Base-by-base conservation (phyloP, 1,284 basidiomycete genomes). In the Ceratobasidium sp. region DNA sequence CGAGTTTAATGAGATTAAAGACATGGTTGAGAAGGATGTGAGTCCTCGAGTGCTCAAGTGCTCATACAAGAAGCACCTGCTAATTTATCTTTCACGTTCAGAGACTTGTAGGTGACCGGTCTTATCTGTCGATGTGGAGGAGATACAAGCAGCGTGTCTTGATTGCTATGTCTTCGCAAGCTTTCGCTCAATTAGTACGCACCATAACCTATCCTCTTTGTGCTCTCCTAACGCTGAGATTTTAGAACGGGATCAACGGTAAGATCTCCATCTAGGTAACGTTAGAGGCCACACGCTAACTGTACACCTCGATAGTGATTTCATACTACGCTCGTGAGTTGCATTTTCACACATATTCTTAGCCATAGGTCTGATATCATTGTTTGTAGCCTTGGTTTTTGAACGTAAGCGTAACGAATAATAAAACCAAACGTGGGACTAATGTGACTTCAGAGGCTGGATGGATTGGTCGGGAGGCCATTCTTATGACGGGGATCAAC, bases 401-500 rank as follows among this genome's bases (percentile, higher is more conserved):
- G 94, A 96, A 89, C 92, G 94, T 94, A 81, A 77, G 86, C 84
- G 6, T 26, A 71, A 28, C 15, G 3, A 15, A 42, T 12, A n/a
- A 48, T 26, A 52, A 17, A 64, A 65, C 33, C 33, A 33, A 33
- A 33, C 33, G n/a, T 80, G 54, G 68, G 23, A n/a, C 75, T 83
- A 65, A 74, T 9, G n/a, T 26, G 3, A 2, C 2, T 33, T 64
- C 86, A 96, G 94, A 94, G 87, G 97, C 97, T 61, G 97, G 97
- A 59, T 99, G 97, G 97, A 90, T 98, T 78, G 97, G 97, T n/a
- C 90, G 97, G 69, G 92, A 98, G 82, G 97, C 97, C 3, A 92
- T 99, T 80, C 88, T 99, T 26, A 99, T 99, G 97, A 96, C 97
- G 1, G 97, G 97, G 7, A 95, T 98, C 84, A 98, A 98, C 82